These are phyloP conservation scores for Acmispon strigosus DNA, from an alignment of 306 rosid genomes.

Conservation along the genomic window DNA sequence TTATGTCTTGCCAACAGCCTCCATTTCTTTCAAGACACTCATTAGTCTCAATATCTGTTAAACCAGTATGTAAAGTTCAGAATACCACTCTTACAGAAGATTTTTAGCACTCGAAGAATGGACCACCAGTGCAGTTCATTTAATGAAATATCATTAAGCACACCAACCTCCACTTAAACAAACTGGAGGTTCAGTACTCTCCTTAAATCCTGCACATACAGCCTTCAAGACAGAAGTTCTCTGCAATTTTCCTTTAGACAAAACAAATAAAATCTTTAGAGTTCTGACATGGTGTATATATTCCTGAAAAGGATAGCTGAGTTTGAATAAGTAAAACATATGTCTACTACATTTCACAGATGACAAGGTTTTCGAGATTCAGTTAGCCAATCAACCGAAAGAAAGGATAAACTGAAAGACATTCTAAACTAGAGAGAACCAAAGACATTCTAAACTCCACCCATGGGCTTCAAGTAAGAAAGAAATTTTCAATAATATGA, in stretches of 20 bases:
- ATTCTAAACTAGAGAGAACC: too few relatives aligned
- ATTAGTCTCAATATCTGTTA: conserved; percentile 74
- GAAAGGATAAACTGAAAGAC: too few relatives aligned
- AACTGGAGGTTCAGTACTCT: conserved; percentile 62
- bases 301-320: too few relatives aligned
- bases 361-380: too few relatives aligned
- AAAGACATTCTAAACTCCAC: too few relatives aligned
- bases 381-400: too few relatives aligned
- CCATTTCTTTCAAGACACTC: conserved; percentile 77
- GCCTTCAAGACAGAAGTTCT: conserved; percentile 77
- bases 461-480: too few relatives aligned
- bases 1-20: conserved; percentile 72
- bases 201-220: conserved; percentile 85
- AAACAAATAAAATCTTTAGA: conserved; percentile 30
- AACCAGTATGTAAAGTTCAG: neutral
- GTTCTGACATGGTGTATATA: too few relatives aligned
- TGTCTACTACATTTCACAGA: too few relatives aligned
- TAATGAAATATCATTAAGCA: conserved; percentile 8
- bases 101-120: neutral
- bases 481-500: too few relatives aligned
- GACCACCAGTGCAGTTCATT: neutral
- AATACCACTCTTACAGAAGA: neutral
- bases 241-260: conserved; percentile 72
- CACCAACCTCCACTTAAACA: conserved; percentile 76
- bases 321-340: too few relatives aligned